Percentiles rank a stretch among this genome's conserved stretches.
These are phyloP conservation scores for Tetradesmus obliquus DNA, from an alignment of 139 green algal genomes.

Conservation along the genomic window DNA sequence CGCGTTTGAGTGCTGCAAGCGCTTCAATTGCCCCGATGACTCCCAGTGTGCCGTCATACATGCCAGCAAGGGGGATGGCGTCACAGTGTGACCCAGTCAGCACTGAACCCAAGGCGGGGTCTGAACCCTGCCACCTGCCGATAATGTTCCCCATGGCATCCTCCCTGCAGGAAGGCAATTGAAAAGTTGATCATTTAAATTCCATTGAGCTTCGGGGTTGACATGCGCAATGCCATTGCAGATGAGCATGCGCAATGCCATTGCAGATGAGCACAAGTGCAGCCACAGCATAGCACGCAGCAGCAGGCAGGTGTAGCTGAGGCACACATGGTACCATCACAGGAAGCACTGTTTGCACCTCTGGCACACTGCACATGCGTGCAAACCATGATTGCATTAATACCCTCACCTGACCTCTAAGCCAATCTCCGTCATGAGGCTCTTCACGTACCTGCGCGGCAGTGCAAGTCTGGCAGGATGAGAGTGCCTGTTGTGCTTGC, in stretches of 20 bases:
- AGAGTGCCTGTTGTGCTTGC: neutral
- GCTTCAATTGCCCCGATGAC: slow-evolving; percentile 94
- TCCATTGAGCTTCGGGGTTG: neutral
- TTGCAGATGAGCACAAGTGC: neutral
- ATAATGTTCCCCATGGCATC: slow-evolving; percentile 96
- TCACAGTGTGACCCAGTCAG: slow-evolving; percentile 92
- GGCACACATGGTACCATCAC: no score
- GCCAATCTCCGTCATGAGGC: slow-evolving; percentile 80
- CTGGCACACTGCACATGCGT: no score
- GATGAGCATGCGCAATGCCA: neutral
- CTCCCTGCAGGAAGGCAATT: slow-evolving; percentile 61
- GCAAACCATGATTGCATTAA: neutral
- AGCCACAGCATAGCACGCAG: neutral
- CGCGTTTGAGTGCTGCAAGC: slow-evolving; percentile 76
- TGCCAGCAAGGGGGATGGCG: slow-evolving; percentile 91
- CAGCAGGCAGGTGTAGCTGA: neutral
- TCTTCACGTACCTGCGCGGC: slow-evolving; percentile 82
- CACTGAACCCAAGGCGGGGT: slow-evolving; percentile 65
- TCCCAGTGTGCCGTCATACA: slow-evolving; percentile 95
- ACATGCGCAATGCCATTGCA: neutral
- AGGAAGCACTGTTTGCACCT: no score
- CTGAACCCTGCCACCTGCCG: slow-evolving; percentile 76
- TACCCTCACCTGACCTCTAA: slow-evolving; percentile 56
- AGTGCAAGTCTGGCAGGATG: neutral
- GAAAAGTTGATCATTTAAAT: neutral